Conservation (phyloP, 2,329 filamentous ascomycete genomes). For the Metarhizium robertsii region DNA sequence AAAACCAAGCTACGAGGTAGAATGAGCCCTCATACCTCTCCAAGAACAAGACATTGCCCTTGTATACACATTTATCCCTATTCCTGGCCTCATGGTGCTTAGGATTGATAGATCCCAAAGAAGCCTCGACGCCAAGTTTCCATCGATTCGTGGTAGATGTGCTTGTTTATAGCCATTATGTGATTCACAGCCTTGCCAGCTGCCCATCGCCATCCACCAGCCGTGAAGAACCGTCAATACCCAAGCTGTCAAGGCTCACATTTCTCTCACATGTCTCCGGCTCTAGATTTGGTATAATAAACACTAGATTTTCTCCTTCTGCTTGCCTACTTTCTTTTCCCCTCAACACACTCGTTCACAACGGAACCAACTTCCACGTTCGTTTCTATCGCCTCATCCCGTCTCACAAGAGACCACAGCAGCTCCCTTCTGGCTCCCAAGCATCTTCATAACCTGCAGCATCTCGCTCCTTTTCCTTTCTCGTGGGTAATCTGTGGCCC, state of each 20-base stretch:
- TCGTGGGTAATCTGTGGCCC: background rate
- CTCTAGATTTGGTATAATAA: background rate
- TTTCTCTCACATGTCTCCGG: background rate
- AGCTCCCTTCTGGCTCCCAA: background rate
- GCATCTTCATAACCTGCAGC: background rate
- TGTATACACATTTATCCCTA: background rate
- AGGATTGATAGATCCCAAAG: too few relatives aligned
- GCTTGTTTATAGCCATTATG: too few relatives aligned
- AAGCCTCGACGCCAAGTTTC: too few relatives aligned
- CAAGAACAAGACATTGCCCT: background rate
- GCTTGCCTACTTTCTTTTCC: background rate
- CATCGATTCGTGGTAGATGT: background rate
- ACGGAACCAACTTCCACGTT: background rate
- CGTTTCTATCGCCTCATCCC: constrained; percentile 1
- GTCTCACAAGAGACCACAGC: background rate
- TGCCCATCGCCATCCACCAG: background rate
- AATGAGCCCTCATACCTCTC: background rate
- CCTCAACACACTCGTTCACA: background rate
- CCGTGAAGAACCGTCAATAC: background rate
- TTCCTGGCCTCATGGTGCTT: background rate
- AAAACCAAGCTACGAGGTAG: too few relatives aligned
- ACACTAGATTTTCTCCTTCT: background rate
- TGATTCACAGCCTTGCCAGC: background rate
- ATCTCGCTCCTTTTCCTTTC: background rate
- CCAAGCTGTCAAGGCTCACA: background rate